Conservation (phyloP, 306 rosid genomes). For the Lotus japonicus region DNA sequence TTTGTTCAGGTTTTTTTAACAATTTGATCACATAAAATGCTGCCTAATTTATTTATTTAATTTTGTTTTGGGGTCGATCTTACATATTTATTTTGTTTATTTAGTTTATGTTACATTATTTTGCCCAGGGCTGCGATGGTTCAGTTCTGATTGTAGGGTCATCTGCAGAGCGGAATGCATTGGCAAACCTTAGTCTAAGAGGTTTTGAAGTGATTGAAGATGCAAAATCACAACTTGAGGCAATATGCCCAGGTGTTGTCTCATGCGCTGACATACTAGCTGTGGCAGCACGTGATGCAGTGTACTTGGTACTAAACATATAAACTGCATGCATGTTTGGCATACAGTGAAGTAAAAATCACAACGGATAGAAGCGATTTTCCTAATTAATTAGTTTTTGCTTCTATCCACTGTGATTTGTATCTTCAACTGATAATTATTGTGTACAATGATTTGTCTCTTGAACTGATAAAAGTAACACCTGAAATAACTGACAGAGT, state of each 20-base stretch:
- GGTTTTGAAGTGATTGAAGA: slow-evolving; percentile 69
- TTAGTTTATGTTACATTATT: background rate
- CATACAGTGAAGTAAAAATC: too few species aligned
- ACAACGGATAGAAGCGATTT: too few species aligned
- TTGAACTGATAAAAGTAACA: background rate
- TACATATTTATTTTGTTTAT: too few species aligned
- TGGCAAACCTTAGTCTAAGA: slow-evolving; percentile 44
- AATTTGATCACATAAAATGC: too few species aligned
- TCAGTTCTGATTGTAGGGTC: slow-evolving; percentile 40
- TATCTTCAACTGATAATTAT: too few species aligned
- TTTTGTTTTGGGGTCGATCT: too few species aligned
- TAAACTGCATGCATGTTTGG: too few species aligned
- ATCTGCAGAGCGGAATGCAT: slow-evolving; percentile 39
- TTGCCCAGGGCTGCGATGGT: slow-evolving; percentile 56
- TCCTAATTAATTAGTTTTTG: too few species aligned
- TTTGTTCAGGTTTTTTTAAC: slow-evolving; percentile 18
- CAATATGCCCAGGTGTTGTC: slow-evolving; percentile 50
- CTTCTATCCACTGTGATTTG: too few species aligned
- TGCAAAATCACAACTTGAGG: slow-evolving; percentile 48
- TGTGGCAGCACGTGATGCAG: slow-evolving; percentile 65
- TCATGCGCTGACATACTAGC: slow-evolving; percentile 69
- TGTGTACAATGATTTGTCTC: too few species aligned
- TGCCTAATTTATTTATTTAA: too few species aligned
- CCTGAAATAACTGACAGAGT: slow-evolving; percentile 27
- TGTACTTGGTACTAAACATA: slow-evolving; percentile 38